Base-by-base conservation (phyloP, 176 grass and related monocot species). In the Pontederia paniculata region DNA sequence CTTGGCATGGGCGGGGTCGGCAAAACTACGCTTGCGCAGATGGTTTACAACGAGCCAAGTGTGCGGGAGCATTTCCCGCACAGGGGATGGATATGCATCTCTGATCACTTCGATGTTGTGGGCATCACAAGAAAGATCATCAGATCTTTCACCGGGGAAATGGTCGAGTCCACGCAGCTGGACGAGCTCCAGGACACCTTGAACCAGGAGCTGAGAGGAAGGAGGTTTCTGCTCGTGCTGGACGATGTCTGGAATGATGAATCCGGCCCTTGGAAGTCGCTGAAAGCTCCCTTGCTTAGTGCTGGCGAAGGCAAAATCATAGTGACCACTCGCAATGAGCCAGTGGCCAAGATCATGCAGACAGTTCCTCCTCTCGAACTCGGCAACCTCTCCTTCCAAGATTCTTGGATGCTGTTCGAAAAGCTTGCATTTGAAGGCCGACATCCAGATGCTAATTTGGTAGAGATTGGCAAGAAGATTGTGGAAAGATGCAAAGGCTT, bases 211-310 rank as follows among this genome's bases (percentile, higher is more conserved):
- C 16, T 78, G 19, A 66, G 25, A 45, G 67, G 64, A 50, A 60
- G 65, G 54, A 79, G 19, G 18, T 31, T 80, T 1, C 56, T 80
- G 42, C 70, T 74, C 69, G 54, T 80, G 10, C 28, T 74, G 56
- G 77, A 74, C 63, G 20, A 80, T 66, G 53, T 74, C 13, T 45
- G 48, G 23, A 60, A 62, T 18, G 53, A 63, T 42, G 56, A 60
- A 53, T 55, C 43, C 42, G 48, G 49, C 5, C 37, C 52, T 19
- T 80, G 63, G 63, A 41, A 42, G 17, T 8, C 41, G 17, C 19
- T 80, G 28, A 37, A 37, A 17, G 9, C 41, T 2, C 9, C 23
- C 3, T 47, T 80, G 42, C 46, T 74, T 20, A 55, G 42, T 2
- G 4, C 62, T 0, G 54, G 55, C 2, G 14, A 56, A 51, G 21